Evolutionary conservation across 129 eudicot species (phyloP).

Genomic region (Chrysanthemum makinoi): DNA sequence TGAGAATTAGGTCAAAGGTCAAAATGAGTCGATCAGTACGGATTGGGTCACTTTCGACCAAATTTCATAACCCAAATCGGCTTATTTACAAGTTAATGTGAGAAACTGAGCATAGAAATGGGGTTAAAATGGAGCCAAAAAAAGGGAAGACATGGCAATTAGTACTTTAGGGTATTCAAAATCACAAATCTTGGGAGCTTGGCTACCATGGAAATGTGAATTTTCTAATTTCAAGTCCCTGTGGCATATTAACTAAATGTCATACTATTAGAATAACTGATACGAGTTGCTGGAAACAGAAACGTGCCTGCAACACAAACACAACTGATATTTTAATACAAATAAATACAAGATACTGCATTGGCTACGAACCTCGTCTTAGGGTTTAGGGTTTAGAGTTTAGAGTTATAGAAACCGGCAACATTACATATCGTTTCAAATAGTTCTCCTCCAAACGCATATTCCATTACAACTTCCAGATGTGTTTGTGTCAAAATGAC

Average conservation of each 20-base stretch:
- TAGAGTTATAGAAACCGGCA: conserved; percentile 42
- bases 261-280: conserved; percentile 81
- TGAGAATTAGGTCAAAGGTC: conserved; percentile 34
- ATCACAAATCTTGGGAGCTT: conserved; percentile 93
- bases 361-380: conserved; percentile 57
- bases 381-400: background rate
- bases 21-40: no score
- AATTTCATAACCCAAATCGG: no score
- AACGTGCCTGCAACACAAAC: conserved; percentile 60
- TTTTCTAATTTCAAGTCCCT: conserved; percentile 81
- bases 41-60: no score
- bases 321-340: conserved; percentile 5
- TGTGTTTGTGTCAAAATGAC: conserved; percentile 75
- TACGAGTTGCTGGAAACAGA: conserved; percentile 88
- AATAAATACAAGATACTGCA: conserved; percentile 7
- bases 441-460: conserved; percentile 78
- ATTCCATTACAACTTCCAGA: conserved; percentile 82
- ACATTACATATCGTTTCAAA: conserved; percentile 83
- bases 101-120: no score
- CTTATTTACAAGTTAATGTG: no score
- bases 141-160: background rate
- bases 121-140: background rate
- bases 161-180: conserved; percentile 91
- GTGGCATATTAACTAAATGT: conserved; percentile 54
- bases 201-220: conserved; percentile 87